Evolutionary conservation across 2,329 filamentous ascomycete genomes (phyloP), one percentile per base, ranked within the genome.

Genomic region (Lachnellula suecica): DNA sequence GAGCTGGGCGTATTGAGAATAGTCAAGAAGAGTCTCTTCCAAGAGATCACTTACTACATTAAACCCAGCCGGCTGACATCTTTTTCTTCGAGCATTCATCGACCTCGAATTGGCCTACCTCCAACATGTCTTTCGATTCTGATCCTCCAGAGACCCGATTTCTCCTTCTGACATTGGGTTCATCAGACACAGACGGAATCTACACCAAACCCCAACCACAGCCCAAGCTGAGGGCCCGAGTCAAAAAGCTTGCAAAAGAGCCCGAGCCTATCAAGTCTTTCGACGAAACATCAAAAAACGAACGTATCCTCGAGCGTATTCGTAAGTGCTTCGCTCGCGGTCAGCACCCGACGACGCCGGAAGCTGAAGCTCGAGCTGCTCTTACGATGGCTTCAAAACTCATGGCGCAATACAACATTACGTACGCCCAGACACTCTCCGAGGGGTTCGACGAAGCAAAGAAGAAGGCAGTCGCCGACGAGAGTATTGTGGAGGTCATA

Each of bases 401-500:
- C 10, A 47, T 47, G 31, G 24, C 19, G 20, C 29, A 37, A 23
- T 31, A 47, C 27, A 47, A 47, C 20, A 2, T 38, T 4, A 37
- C 46, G 17, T 31, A 31, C 27, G 27, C 13, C 20, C 10, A 22
- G 15, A 10, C 19, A 19, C 4, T 38, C 4, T 17, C 35, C n/a
- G 2, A 19, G 17, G 9, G 17, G 17, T n/a, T n/a, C 8, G 13
- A n/a, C n/a, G 35, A 38, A 3, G 35, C 15, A 38, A 19, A 2
- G 17, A 38, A 38, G 27, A 31, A 31, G 27, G 8, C 13, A 13
- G 27, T 13, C 13, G 27, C 27, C 13, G 46, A 23, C 11, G 34
- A 41, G 31, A 49, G 46, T n/a, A 27, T 49, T 11, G 46, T 49
- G 34, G n/a, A n/a, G n/a, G n/a, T n/a, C n/a, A n/a, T n/a, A n/a